Base-by-base conservation (phyloP, 495 filamentous ascomycete genomes). In the Apiosordaria backusii region DNA sequence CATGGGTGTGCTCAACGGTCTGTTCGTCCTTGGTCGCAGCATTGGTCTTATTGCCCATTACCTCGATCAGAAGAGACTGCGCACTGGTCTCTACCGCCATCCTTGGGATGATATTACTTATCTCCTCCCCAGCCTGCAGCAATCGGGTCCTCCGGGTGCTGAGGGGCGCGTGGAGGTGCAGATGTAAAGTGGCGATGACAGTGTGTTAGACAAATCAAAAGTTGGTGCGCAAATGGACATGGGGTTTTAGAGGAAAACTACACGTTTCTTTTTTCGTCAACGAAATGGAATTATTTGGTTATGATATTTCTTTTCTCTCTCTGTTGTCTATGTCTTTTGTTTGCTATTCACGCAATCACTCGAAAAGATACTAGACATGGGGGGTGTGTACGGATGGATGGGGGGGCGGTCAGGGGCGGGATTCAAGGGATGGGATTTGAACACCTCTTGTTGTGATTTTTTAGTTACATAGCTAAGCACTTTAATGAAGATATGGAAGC, bases 41-140 rank as follows among this genome's bases (percentile, higher is more conserved):
- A 99, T 99, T 72, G 95, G 95, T 91, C 84, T 99, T 71, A 99
- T 98, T 89, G 95, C 95, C 69, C 95, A 99, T 84, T 97, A 93
- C 87, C 90, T 99, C 70, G 95, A 99, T 81, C 95, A 99, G 86
- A 99, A 99, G 92, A 87, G 95, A 78, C 86, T 99, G 79, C 88
- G 93, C 73, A 99, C 95, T 72, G 95, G 95, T 75, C 87, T 99
- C 69, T 99, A 99, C 89, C 89, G 95, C 78, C 95, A 97, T 87
- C 93, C 93, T 76, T 97, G 92, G 93, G 93, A 97, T 77, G 92
- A 96, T 78, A 97, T 97, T 78, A 97, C 93, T 67, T 97, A 97
- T 82, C 84, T 97, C 59, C 90, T 97, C 62, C 93, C 93, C 70
- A 90, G 84, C 79, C 83, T 97, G 68, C 83, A 85, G 71, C 84